A percentile compares a stretch with the other conserved stretches of the same genome.
Evolutionary conservation across 2,329 filamentous ascomycete genomes (phyloP).

Genomic region (Fusarium robinianum): DNA sequence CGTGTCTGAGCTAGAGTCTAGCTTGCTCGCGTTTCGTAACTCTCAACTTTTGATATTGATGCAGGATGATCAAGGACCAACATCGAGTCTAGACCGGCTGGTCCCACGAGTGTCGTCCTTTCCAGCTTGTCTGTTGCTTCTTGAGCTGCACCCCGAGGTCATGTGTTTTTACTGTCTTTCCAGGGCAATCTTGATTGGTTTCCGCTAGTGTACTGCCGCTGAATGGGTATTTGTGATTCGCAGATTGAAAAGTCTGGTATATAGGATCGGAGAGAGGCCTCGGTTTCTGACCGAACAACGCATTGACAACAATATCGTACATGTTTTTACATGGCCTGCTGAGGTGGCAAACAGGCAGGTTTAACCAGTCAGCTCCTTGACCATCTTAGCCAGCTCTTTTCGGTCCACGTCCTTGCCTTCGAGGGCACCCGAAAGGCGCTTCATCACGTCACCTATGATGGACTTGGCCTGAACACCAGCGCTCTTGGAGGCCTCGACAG

Average conservation of each 20-base stretch:
- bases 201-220: no score
- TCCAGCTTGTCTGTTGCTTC: no score
- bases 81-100: no score
- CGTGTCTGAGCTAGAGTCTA: no score
- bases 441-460: slow-evolving; percentile 66
- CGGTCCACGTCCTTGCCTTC: slow-evolving; percentile 69
- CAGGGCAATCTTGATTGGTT: no score
- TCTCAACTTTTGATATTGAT: no score
- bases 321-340: slow-evolving; percentile 27
- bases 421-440: slow-evolving; percentile 58
- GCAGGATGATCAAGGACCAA: no score
- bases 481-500: slow-evolving; percentile 55
- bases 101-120: no score
- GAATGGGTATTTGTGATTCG: no score
- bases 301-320: slow-evolving; percentile 28
- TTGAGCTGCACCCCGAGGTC: no score
- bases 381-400: slow-evolving; percentile 61
- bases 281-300: slow-evolving; percentile 6
- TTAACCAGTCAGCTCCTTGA: slow-evolving; percentile 54
- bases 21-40: no score
- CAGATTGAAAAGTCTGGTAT: background rate
- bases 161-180: no score
- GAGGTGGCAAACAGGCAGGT: background rate
- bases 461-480: slow-evolving; percentile 52
- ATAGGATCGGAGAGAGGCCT: slow-evolving; percentile 17